These are phyloP conservation scores for Teunomyces aglyptinius DNA, from an alignment of 805 yeast species.

Conservation along the genomic window DNA sequence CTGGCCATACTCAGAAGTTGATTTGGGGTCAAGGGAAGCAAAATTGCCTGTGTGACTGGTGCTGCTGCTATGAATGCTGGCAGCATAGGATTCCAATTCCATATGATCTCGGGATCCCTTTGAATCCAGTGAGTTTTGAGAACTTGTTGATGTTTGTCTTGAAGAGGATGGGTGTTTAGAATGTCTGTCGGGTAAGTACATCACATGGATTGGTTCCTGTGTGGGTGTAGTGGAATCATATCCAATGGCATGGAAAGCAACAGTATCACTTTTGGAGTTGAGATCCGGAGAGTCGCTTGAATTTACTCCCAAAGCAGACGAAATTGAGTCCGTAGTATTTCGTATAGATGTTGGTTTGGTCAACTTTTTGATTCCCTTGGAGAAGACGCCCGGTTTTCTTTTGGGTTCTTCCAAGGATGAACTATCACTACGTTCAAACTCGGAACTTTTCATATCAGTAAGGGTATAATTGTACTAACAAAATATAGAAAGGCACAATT, in stretches of 20 bases:
- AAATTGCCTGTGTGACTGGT: slow-evolving; percentile 6
- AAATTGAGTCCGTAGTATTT: slow-evolving; percentile 13
- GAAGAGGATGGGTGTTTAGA: slow-evolving; percentile 3
- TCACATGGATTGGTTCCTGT: slow-evolving; percentile 31
- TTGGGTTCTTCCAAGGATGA: not conserved
- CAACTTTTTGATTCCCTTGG: slow-evolving; percentile 31
- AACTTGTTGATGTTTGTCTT: slow-evolving; percentile 5
- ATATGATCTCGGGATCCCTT: not conserved
- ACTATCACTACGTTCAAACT: not conserved
- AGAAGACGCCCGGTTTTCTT: slow-evolving; percentile 12
- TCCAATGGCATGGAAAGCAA: slow-evolving; percentile 35
- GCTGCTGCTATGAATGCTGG: not conserved
- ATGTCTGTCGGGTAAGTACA: slow-evolving; percentile 21
- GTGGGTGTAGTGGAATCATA: slow-evolving; percentile 26
- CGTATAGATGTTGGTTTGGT: slow-evolving; percentile 27
- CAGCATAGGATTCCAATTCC: not conserved
- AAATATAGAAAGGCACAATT: not conserved
- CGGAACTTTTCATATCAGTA: not conserved
- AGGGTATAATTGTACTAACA: slow-evolving; percentile 2
- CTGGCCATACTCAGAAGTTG: not conserved
- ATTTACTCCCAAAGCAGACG: not conserved
- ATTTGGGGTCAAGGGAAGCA: slow-evolving; percentile 15
- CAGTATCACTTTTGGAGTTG: not conserved
- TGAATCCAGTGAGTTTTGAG: slow-evolving; percentile 5
- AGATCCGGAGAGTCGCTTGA: not conserved